Evolutionary conservation across 1,139 yeast species (phyloP).

Genomic region (Candida anutae): DNA sequence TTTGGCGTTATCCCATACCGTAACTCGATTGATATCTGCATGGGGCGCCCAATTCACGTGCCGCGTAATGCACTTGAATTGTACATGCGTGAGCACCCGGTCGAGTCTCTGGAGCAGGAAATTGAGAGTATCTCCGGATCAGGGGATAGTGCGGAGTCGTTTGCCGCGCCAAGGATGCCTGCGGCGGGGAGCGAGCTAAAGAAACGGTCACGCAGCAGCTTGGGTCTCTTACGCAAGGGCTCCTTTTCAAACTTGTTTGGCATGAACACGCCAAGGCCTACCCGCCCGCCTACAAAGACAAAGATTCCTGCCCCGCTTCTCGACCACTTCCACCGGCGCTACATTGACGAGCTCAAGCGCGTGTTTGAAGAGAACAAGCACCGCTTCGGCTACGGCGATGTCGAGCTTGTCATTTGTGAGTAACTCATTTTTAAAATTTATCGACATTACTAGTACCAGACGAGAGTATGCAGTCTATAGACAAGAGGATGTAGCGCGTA

Average conservation of each 20-base stretch:
- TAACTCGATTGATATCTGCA: slow-evolving; percentile 68
- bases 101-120: too few relatives aligned
- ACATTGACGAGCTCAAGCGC: slow-evolving; percentile 57
- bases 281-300: slow-evolving; percentile 11
- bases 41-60: slow-evolving; percentile 75
- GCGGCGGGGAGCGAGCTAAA: not conserved
- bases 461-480: too few relatives aligned
- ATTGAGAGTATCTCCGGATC: slow-evolving; percentile 2
- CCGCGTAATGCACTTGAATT: slow-evolving; percentile 38
- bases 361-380: slow-evolving; percentile 67
- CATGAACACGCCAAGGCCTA: slow-evolving; percentile 9
- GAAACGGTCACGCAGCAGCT: too few relatives aligned
- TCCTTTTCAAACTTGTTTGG: slow-evolving; percentile 21
- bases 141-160: not conserved
- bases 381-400: slow-evolving; percentile 46
- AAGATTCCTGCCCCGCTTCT: slow-evolving; percentile 40
- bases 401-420: slow-evolving; percentile 30
- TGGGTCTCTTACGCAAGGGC: slow-evolving; percentile 1
- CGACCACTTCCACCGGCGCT: slow-evolving; percentile 64
- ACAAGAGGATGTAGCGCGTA: too few relatives aligned
- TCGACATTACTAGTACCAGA: too few relatives aligned
- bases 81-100: slow-evolving; percentile 22
- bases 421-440: too few relatives aligned
- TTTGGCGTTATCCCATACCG: slow-evolving; percentile 87
- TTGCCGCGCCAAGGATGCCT: not conserved